Evolutionary conservation across 176 grass and related monocot genomes (phyloP).

Genomic region (Canna indica): DNA sequence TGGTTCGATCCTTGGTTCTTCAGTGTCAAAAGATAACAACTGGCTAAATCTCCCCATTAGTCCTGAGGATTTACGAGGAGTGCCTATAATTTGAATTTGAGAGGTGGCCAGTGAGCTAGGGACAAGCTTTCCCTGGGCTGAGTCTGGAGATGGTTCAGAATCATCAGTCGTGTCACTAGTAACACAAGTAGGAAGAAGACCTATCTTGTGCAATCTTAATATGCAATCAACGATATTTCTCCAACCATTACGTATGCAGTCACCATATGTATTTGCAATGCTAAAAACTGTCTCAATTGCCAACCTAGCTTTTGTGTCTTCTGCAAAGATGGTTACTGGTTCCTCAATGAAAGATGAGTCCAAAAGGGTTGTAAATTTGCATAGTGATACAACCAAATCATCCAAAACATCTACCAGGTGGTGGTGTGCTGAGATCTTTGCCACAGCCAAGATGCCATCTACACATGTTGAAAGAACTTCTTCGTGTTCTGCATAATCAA

Average conservation of each 20-base stretch:
- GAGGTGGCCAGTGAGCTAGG: constrained; percentile 59
- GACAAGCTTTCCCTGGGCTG: constrained; percentile 59
- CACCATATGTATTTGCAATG: constrained; percentile 87
- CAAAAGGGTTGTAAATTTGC: constrained; percentile 96
- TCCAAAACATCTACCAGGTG: constrained; percentile 95
- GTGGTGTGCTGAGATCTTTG: constrained; percentile 97
- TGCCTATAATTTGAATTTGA: constrained; percentile 83
- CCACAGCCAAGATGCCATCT: constrained; percentile 81
- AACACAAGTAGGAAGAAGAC: constrained; percentile 80
- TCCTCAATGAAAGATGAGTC: constrained; percentile 92
- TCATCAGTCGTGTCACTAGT: constrained; percentile 91
- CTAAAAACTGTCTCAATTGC: constrained; percentile 86
- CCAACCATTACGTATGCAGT: constrained; percentile 88
- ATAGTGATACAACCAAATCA: constrained; percentile 91
- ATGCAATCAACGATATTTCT: constrained; percentile 97
- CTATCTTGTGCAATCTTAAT: constrained; percentile 92
- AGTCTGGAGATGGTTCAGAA: constrained; percentile 62
- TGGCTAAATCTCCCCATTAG: constrained; percentile 99
- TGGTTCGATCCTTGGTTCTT: constrained; percentile 89
- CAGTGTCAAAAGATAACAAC: constrained; percentile 89
- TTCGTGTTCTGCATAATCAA: constrained; percentile 90
- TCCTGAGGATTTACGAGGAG: constrained; percentile 82
- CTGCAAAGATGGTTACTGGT: constrained; percentile 91
- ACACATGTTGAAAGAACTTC: constrained; percentile 63
- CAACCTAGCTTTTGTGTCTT: constrained; percentile 93